Percentiles rank a stretch among this genome's conserved stretches.
These are phyloP conservation scores for Dysphania ambrosioides DNA, from an alignment of 148 eudicot species.

Conservation along the genomic window DNA sequence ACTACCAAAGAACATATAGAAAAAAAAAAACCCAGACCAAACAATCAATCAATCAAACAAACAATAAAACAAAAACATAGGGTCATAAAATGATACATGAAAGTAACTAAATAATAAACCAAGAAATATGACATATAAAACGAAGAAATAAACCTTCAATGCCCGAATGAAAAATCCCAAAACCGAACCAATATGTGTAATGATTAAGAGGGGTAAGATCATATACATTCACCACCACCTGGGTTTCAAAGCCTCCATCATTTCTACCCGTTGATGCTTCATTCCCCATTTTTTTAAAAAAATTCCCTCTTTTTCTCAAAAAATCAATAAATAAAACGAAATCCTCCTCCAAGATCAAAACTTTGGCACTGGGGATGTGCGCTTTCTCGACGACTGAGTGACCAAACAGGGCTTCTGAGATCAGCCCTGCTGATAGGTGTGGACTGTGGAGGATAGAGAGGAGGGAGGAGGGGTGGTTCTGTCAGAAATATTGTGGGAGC, in stretches of 20 bases:
- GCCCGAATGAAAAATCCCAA: conserved; percentile 85
- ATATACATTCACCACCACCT: conserved; percentile 63
- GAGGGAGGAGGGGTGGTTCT: too few species aligned
- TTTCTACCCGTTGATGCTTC: conserved; percentile 26
- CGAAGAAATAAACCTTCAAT: conserved; percentile 55
- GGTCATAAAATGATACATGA: background rate
- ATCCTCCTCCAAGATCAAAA: too few species aligned
- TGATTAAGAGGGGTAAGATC: conserved; percentile 69
- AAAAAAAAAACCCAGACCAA: background rate
- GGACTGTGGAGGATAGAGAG: too few species aligned
- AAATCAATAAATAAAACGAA: too few species aligned
- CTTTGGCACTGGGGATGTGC: too few species aligned
- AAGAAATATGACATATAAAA: background rate
- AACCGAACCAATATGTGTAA: conserved; percentile 71
- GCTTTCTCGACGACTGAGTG: too few species aligned
- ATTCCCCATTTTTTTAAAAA: conserved; percentile 30
- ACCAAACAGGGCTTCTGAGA: too few species aligned
- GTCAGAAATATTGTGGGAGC: too few species aligned
- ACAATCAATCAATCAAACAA: background rate
- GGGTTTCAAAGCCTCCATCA: conserved; percentile 38
- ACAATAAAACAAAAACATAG: background rate
- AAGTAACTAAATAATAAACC: background rate
- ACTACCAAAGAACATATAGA: background rate
- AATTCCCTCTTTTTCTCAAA: background rate
- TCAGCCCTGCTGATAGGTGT: too few species aligned